phyloP scores from a whole-genome alignment of 169 alveolate species.

The Plasmodium gonderi region DNA sequence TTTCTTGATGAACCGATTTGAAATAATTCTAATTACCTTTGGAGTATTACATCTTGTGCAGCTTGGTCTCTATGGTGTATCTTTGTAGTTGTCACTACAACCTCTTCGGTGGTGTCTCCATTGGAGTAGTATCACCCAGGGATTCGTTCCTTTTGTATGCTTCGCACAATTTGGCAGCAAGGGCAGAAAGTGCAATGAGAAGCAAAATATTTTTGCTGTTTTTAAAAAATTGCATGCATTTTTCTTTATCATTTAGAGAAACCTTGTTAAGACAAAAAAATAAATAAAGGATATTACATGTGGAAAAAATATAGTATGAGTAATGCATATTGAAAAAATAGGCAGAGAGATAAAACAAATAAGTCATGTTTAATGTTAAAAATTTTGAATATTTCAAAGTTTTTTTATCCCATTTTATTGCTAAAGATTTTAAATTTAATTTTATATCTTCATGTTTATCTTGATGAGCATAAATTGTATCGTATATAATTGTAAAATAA shows the following conservation, averaged over 20 bases:
- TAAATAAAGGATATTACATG: conserved; percentile 35
- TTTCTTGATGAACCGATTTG: too few species aligned
- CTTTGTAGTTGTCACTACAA: too few species aligned
- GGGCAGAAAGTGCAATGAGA: not conserved
- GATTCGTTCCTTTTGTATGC: not conserved
- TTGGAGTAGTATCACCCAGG: not conserved
- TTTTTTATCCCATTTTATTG: conserved; percentile 90
- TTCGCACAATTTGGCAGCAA: conserved; percentile 18
- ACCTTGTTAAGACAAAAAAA: not conserved
- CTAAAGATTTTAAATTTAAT: conserved; percentile 91
- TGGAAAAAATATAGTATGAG: conserved; percentile 17
- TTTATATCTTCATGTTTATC: conserved; percentile 90
- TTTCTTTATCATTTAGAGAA: conserved; percentile 14
- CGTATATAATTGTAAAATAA: conserved; percentile 94
- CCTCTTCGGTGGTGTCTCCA: too few species aligned
- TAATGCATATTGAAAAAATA: conserved; percentile 41
- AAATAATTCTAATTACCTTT: too few species aligned
- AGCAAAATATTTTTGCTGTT: conserved; percentile 29
- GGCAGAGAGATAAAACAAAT: conserved; percentile 21
- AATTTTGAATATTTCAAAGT: conserved; percentile 75
- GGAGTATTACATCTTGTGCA: too few species aligned
- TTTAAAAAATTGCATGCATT: conserved; percentile 55
- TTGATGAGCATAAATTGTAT: conserved; percentile 95
- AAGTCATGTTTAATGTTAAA: conserved; percentile 9
- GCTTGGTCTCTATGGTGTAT: too few species aligned